These are phyloP conservation scores for Lactarius akahatsu DNA, from an alignment of 768 basidiomycete genomes.

Conservation along the genomic window DNA sequence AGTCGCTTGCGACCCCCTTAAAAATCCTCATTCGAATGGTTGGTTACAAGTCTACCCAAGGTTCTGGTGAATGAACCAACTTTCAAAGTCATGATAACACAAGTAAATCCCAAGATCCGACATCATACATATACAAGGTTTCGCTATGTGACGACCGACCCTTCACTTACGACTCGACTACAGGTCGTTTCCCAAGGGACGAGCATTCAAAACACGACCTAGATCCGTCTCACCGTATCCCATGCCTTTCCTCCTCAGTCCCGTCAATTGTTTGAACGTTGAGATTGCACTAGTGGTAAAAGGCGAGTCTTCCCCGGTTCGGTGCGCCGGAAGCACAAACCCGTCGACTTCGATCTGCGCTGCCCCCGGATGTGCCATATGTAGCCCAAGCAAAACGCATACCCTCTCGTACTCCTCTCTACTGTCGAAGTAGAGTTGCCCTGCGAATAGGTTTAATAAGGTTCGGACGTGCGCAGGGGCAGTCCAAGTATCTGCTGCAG, in stretches of 20 bases:
- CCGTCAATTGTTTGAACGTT: conserved; percentile 9
- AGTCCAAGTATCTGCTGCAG: neutral
- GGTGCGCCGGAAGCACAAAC: conserved; percentile 11
- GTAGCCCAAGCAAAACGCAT: conserved; percentile 21
- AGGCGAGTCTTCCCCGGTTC: conserved; percentile 9
- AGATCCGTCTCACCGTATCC: conserved; percentile 8
- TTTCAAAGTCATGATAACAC: too few species aligned
- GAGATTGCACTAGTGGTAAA: conserved; percentile 7
- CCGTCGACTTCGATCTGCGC: conserved; percentile 11
- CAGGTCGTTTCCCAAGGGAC: neutral
- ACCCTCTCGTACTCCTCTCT: conserved; percentile 18
- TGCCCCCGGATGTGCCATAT: conserved; percentile 18
- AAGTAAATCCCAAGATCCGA: too few species aligned
- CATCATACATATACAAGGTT: too few species aligned
- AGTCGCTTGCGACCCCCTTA: too few species aligned
- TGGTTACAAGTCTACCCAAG: too few species aligned
- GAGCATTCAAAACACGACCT: conserved; percentile 18
- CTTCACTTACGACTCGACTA: neutral
- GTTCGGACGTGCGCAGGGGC: conserved; percentile 12
- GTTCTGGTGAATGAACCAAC: too few species aligned
- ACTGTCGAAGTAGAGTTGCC: conserved; percentile 26
- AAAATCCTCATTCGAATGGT: too few species aligned
- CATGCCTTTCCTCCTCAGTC: conserved; percentile 20
- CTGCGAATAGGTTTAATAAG: conserved; percentile 19
- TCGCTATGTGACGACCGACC: too few species aligned